Percentiles rank a stretch among this genome's conserved stretches.
Evolutionary conservation across 805 yeast genomes (phyloP).

Genomic region (Komagataella ulmi): DNA sequence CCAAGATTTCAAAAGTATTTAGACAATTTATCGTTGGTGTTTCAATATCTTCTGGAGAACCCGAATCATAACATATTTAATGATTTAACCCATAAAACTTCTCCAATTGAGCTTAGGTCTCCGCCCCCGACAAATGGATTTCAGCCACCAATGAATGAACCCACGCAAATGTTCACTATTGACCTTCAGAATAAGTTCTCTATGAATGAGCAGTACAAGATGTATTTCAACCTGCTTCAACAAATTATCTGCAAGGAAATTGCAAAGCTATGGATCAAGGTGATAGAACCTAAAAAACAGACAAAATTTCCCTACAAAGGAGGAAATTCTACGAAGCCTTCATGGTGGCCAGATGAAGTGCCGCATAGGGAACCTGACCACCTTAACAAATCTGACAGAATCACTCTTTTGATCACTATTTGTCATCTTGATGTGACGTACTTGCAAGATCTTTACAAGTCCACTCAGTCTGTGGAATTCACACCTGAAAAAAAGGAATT

Average conservation of each 20-base stretch:
- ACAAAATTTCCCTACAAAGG: constrained; percentile 46
- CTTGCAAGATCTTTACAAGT: not conserved
- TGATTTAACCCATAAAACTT: not conserved
- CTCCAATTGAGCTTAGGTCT: not conserved
- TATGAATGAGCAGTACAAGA: not conserved
- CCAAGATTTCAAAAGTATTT: not conserved
- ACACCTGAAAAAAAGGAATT: not conserved
- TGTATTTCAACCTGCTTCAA: constrained; percentile 24
- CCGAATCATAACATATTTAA: not conserved
- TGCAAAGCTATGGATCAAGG: constrained; percentile 56
- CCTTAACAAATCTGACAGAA: constrained; percentile 42
- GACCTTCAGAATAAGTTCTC: not conserved
- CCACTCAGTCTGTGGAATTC: not conserved
- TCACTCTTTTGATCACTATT: constrained; percentile 31
- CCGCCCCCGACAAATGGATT: not conserved
- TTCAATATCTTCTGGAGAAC: not conserved
- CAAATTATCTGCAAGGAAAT: constrained; percentile 46
- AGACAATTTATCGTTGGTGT: not conserved
- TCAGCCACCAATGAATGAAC: not conserved
- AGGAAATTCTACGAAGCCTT: constrained; percentile 36
- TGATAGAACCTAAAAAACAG: constrained; percentile 56
- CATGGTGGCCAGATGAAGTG: constrained; percentile 58
- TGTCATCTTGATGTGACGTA: not conserved
- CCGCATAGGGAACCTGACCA: constrained; percentile 69
- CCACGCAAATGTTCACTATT: not conserved